phyloP scores from a whole-genome alignment of 106 monocot species.

The Alisma plantagoaquatica region DNA sequence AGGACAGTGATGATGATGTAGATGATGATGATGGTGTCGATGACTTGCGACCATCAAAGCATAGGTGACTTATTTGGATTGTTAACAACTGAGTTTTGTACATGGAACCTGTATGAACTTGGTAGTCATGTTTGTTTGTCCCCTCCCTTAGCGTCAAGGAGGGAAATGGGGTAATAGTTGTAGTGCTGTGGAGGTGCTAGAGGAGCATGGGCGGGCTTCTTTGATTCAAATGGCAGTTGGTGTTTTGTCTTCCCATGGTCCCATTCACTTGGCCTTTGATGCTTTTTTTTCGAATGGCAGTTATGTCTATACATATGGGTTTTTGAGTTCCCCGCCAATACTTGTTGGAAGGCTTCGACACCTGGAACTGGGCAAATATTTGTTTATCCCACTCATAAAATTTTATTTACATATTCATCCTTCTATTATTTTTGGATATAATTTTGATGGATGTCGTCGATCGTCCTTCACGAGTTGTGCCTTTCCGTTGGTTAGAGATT shows the following conservation, averaged over 20 bases:
- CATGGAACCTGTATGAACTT: too few species aligned
- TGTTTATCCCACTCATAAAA: too few species aligned
- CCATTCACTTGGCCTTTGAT: constrained; percentile 12
- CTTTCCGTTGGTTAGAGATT: too few species aligned
- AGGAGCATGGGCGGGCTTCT: constrained; percentile 17
- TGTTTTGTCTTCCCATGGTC: constrained; percentile 7
- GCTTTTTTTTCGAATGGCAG: constrained; percentile 41
- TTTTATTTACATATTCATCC: too few species aligned
- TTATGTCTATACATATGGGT: constrained; percentile 20
- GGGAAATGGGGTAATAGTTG: neutral
- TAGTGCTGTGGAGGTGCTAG: neutral
- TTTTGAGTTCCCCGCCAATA: constrained; percentile 19
- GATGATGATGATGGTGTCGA: constrained; percentile 43
- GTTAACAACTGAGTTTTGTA: too few species aligned
- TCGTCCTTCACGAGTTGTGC: too few species aligned
- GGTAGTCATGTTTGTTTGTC: neutral
- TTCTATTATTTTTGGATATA: too few species aligned
- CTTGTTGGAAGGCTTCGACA: too few species aligned
- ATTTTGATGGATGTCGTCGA: too few species aligned
- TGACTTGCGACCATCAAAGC: constrained; percentile 28
- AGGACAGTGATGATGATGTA: constrained; percentile 21
- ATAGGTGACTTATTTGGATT: constrained; percentile 5
- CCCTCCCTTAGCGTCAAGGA: neutral
- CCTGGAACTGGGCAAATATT: too few species aligned
- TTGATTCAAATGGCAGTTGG: constrained; percentile 34